Percentiles rank a stretch among this genome's conserved stretches.
These are phyloP conservation scores for Yamadazyma dushanensis DNA, from an alignment of 1,139 yeast genomes.

Conservation along the genomic window DNA sequence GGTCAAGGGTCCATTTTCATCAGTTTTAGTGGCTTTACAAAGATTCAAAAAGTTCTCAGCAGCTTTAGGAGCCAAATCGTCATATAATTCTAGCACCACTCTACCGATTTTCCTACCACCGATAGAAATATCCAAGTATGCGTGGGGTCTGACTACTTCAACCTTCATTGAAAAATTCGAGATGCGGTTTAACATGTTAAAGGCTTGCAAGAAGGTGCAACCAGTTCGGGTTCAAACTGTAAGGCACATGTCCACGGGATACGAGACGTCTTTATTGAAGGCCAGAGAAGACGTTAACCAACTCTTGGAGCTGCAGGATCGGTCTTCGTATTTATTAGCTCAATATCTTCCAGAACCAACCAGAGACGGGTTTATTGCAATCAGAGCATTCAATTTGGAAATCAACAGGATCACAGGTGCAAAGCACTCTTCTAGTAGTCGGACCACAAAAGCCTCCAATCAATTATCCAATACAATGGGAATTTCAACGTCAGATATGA, in stretches of 20 bases:
- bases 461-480: conserved; percentile 38
- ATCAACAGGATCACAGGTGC: conserved; percentile 56
- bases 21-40: conserved; percentile 30
- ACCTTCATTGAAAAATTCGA: conserved; percentile 27
- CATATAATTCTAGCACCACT: conserved; percentile 59
- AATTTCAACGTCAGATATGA: conserved; percentile 49
- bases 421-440: conserved; percentile 40
- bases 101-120: conserved; percentile 54
- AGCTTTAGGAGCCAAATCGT: conserved; percentile 59
- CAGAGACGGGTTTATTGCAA: conserved; percentile 65
- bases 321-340: conserved; percentile 65
- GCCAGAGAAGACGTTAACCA: conserved; percentile 46
- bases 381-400: conserved; percentile 69
- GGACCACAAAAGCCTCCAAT: conserved; percentile 29
- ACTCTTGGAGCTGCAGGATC: conserved; percentile 49
- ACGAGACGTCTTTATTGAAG: conserved; percentile 17
- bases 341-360: conserved; percentile 72
- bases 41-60: conserved; percentile 51
- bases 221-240: no score
- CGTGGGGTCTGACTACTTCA: conserved; percentile 33
- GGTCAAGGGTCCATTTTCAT: conserved; percentile 9
- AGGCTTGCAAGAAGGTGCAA: no score
- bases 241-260: conserved; percentile 4
- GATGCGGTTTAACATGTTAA: conserved; percentile 2
- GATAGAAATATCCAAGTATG: conserved; percentile 59